Conservation (phyloP, 2,329 filamentous ascomycete genomes). For the Exophiala sideris region DNA sequence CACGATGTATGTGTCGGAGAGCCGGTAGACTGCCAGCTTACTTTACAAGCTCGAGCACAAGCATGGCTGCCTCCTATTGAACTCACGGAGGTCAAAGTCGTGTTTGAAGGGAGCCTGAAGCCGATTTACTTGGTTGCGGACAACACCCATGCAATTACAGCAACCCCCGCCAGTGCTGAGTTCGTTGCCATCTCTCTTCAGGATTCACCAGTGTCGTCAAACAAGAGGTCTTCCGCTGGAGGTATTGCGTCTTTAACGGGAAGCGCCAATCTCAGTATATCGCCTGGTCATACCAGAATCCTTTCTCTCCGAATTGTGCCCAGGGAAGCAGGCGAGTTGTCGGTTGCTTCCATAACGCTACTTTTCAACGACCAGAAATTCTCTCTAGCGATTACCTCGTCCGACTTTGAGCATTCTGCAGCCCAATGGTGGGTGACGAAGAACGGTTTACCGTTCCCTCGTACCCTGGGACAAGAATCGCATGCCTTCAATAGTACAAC, state of each 20-base stretch:
- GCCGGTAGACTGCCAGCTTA: slow-evolving; percentile 54
- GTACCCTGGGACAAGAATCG: slow-evolving; percentile 43
- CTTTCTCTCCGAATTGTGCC: slow-evolving; percentile 70
- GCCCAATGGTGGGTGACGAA: slow-evolving; percentile 44
- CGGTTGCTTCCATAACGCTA: slow-evolving; percentile 62
- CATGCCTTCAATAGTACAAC: slow-evolving; percentile 57
- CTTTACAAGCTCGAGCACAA: slow-evolving; percentile 49
- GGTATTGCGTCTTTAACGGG: slow-evolving; percentile 50
- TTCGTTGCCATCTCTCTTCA: slow-evolving; percentile 36
- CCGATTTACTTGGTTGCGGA: slow-evolving; percentile 41
- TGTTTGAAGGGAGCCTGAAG: slow-evolving; percentile 52
- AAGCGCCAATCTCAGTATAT: slow-evolving; percentile 61
- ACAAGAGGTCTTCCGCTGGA: slow-evolving; percentile 35
- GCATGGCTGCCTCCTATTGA: slow-evolving; percentile 44
- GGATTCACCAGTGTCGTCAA: slow-evolving; percentile 33
- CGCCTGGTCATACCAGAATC: slow-evolving; percentile 64
- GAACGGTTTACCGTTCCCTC: slow-evolving; percentile 34
- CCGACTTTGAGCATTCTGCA: slow-evolving; percentile 34
- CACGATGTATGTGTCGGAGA: slow-evolving; percentile 60
- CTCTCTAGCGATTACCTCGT: slow-evolving; percentile 63
- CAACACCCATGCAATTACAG: slow-evolving; percentile 27
- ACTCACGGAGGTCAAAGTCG: slow-evolving; percentile 48
- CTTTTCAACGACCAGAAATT: slow-evolving; percentile 64
- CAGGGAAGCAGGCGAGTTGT: slow-evolving; percentile 76
- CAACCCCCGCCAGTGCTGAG: slow-evolving; percentile 27